phyloP scores from a whole-genome alignment of 164 flowering plant species.

The Platanus orientalis region DNA sequence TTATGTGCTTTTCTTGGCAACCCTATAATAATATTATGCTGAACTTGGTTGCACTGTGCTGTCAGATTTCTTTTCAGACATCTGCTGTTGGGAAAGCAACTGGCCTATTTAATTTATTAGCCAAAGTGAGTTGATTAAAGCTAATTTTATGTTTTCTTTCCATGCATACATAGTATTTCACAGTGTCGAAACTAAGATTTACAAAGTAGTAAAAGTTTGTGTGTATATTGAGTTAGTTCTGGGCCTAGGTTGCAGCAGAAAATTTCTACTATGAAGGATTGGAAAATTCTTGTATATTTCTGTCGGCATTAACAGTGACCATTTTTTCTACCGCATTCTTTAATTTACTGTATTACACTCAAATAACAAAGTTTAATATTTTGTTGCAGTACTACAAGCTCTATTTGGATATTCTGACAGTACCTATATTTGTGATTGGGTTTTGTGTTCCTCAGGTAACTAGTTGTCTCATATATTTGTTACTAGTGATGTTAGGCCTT shows the following conservation, averaged over 20 bases:
- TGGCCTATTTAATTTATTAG: constrained; percentile 40
- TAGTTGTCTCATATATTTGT: constrained; percentile 1
- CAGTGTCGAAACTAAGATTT: background rate
- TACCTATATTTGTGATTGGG: constrained; percentile 46
- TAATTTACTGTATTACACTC: background rate
- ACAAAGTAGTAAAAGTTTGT: background rate
- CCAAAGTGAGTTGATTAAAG: constrained; percentile 43
- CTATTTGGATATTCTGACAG: constrained; percentile 55
- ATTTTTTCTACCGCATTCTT: background rate
- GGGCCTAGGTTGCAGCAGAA: no score
- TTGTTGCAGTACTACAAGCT: constrained; percentile 62
- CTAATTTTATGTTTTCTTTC: background rate
- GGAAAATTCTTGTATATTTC: background rate
- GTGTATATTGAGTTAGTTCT: constrained; percentile 2
- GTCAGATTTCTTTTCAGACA: constrained; percentile 50
- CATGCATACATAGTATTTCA: background rate
- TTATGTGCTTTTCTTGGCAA: no score
- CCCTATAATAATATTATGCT: constrained; percentile 3
- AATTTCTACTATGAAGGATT: no score
- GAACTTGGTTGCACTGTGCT: constrained; percentile 4
- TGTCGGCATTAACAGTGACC: background rate
- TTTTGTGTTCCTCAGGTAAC: constrained; percentile 69
- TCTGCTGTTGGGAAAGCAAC: constrained; percentile 28
- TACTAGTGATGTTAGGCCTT: constrained; percentile 6
- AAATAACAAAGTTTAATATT: constrained; percentile 1